Conservation (phyloP, 1,284 basidiomycete species). For the Peniophora sp. region DNA sequence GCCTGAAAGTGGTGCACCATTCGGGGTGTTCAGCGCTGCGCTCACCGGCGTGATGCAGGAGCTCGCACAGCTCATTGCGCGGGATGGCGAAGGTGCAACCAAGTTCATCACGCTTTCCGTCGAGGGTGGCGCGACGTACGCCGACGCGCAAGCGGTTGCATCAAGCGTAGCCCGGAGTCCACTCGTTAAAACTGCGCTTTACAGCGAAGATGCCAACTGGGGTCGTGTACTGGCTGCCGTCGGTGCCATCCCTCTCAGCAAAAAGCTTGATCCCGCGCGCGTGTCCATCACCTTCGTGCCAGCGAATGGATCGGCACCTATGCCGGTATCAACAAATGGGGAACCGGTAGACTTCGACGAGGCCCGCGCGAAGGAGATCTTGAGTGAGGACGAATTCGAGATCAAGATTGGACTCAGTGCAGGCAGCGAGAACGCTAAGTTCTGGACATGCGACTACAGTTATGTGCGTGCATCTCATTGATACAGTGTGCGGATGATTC, state of each 20-base stretch:
- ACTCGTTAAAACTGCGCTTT: constrained; percentile 93
- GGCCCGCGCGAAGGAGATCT: constrained; percentile 74
- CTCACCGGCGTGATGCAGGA: constrained; percentile 84
- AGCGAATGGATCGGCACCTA: constrained; percentile 43
- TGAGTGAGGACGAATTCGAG: constrained; percentile 80
- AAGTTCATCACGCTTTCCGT: constrained; percentile 95
- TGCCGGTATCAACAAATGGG: constrained; percentile 79
- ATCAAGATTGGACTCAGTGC: constrained; percentile 79
- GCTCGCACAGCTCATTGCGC: constrained; percentile 87
- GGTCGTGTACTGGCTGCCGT: constrained; percentile 90
- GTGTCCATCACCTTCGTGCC: constrained; percentile 89
- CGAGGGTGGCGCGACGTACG: constrained; percentile 64
- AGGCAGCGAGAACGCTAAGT: constrained; percentile 68
- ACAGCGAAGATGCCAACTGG: constrained; percentile 97
- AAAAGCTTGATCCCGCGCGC: constrained; percentile 62
- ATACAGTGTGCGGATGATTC: background rate
- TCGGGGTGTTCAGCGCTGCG: constrained; percentile 69
- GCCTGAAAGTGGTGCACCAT: constrained; percentile 51
- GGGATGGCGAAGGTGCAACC: constrained; percentile 96
- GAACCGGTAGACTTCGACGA: constrained; percentile 91
- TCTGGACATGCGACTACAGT: constrained; percentile 97
- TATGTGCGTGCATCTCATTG: constrained; percentile 56
- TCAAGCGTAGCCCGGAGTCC: constrained; percentile 91
- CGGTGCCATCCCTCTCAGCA: constrained; percentile 69
- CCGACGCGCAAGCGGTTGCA: constrained; percentile 84